phyloP scores from a whole-genome alignment of 2,329 filamentous ascomycete species.

The Chaetomium sp. region DNA sequence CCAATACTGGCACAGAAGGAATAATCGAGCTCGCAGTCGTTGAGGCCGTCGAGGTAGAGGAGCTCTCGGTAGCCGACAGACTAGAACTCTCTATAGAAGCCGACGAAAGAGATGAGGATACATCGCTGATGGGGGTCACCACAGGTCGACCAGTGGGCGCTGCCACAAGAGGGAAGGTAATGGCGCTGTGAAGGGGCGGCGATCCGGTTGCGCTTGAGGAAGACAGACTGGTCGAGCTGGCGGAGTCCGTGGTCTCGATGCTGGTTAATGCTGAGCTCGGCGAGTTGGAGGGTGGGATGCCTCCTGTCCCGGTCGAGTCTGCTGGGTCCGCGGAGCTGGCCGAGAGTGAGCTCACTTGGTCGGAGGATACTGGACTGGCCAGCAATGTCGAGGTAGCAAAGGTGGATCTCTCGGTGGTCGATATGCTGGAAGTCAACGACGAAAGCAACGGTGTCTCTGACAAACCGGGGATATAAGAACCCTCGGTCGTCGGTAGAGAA shows the following conservation, averaged over 20 bases:
- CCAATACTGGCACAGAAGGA: neutral
- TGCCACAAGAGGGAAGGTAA: slow-evolving; percentile 17
- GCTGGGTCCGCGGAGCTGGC: neutral
- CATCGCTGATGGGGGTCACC: slow-evolving; percentile 2
- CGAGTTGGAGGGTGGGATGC: neutral
- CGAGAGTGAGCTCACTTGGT: neutral
- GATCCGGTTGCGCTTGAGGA: too few species aligned
- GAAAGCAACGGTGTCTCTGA: neutral
- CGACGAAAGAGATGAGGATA: neutral
- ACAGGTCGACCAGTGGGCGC: neutral
- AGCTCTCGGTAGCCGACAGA: too few species aligned
- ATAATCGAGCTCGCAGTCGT: neutral
- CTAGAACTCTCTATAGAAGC: neutral
- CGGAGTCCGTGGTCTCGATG: neutral
- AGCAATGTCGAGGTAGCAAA: slow-evolving; percentile 9
- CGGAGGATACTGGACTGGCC: neutral
- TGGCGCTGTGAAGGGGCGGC: slow-evolving; percentile 8
- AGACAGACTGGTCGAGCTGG: neutral
- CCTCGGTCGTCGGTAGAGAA: neutral
- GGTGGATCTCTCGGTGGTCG: neutral
- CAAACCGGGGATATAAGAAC: slow-evolving; percentile 2
- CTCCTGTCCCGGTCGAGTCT: neutral
- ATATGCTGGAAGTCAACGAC: neutral
- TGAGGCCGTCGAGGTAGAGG: too few species aligned
- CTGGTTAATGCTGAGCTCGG: neutral